Evolutionary conservation across 2,329 filamentous ascomycete species (phyloP).

Genomic region (Elsinoe necatrix): DNA sequence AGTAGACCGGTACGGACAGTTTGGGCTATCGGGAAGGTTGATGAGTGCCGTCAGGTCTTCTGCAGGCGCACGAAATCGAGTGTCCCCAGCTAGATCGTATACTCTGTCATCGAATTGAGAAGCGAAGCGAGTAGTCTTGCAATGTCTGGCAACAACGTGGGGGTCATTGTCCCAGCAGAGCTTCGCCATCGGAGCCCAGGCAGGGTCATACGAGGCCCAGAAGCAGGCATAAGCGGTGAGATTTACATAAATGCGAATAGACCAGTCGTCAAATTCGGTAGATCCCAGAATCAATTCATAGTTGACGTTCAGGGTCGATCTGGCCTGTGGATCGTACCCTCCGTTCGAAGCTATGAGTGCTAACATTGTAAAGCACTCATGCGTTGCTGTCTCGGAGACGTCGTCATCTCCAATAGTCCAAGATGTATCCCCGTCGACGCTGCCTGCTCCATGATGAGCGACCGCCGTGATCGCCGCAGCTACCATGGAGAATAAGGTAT

Average conservation of each 20-base stretch:
- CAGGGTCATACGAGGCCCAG: not conserved
- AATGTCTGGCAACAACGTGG: not conserved
- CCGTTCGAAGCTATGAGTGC: no score
- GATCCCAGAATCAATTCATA: not conserved
- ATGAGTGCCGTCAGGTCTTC: no score
- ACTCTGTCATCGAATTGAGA: no score
- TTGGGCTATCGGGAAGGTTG: no score
- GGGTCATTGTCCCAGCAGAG: not conserved
- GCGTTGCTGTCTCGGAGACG: no score
- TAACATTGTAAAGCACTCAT: no score
- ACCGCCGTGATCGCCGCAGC: not conserved
- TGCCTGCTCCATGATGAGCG: no score
- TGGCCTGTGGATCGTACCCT: not conserved
- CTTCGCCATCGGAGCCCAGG: not conserved
- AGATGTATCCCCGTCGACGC: no score
- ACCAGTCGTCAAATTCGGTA: not conserved
- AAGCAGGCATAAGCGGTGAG: not conserved
- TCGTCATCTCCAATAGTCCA: no score
- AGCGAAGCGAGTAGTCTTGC: not conserved
- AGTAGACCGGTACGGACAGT: no score
- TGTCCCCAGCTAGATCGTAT: no score
- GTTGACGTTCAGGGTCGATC: not conserved
- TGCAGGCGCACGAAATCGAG: no score
- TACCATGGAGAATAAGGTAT: not conserved
- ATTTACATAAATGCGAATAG: not conserved